phyloP scores from a whole-genome alignment of 192 early-diverging fungal species.

The Mortierella antarctica region DNA sequence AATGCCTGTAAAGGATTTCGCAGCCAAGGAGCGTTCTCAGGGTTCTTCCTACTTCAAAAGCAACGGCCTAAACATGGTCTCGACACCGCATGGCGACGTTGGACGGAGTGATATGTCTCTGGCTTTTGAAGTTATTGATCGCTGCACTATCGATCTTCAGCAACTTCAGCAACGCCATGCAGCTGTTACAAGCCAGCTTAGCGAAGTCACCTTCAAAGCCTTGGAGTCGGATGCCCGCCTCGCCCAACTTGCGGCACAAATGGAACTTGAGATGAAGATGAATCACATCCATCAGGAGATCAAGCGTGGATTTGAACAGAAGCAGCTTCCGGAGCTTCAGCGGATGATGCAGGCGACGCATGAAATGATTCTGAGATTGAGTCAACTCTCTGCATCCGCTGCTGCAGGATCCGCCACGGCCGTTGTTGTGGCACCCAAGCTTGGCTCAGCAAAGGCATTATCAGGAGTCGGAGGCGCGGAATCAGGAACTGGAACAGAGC shows the following conservation, averaged over 20 bases:
- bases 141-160: constrained; percentile 39
- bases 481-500: neutral
- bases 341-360: constrained; percentile 43
- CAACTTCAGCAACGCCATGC: constrained; percentile 32
- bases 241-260: constrained; percentile 22
- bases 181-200: constrained; percentile 7
- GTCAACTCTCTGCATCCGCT: constrained; percentile 27
- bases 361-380: constrained; percentile 37
- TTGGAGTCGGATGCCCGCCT: constrained; percentile 45
- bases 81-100: constrained; percentile 24
- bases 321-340: constrained; percentile 37
- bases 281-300: constrained; percentile 40
- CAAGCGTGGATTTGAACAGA: constrained; percentile 30
- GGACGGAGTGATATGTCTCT: constrained; percentile 48
- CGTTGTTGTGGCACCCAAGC: constrained; percentile 26
- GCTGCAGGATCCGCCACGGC: constrained; percentile 44
- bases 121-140: constrained; percentile 46
- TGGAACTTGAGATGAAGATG: constrained; percentile 40
- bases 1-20: neutral
- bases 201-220: constrained; percentile 21
- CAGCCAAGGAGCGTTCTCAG: neutral
- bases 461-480: neutral
- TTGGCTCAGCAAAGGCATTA: neutral
- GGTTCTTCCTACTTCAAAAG: constrained; percentile 8
- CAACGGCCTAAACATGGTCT: constrained; percentile 36